Percentiles rank a stretch among this genome's conserved stretches.
phyloP scores from a whole-genome alignment of 164 flowering plant species.

The Aristolochia fimbriata region DNA sequence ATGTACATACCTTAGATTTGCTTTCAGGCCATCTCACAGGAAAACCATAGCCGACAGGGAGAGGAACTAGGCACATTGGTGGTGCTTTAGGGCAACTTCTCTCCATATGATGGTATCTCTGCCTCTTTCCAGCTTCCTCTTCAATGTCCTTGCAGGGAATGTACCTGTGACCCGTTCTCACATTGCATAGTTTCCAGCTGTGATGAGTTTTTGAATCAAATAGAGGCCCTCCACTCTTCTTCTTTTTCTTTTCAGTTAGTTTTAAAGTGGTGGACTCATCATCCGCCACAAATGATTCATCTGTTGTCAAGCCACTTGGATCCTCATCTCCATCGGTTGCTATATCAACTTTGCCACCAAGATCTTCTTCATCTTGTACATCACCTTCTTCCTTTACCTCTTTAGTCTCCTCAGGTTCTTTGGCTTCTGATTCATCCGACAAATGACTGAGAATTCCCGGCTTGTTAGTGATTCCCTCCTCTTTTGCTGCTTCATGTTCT shows the following conservation, averaged over 20 bases:
- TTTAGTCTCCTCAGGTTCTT: constrained; percentile 21
- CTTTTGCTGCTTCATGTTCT: constrained; percentile 11
- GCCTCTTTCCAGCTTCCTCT: constrained; percentile 30
- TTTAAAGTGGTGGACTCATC: constrained; percentile 21
- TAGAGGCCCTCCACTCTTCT: constrained; percentile 52
- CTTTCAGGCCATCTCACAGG: constrained; percentile 85
- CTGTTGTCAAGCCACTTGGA: constrained; percentile 3
- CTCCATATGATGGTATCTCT: constrained; percentile 67
- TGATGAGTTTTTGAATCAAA: constrained; percentile 63
- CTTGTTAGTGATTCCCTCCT: constrained; percentile 12
- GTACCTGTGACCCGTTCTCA: constrained; percentile 81
- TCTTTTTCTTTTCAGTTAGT: constrained; percentile 25
- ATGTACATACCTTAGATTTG: constrained; percentile 52
- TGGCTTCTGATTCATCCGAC: constrained; percentile 25
- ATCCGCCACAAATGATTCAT: constrained; percentile 21
- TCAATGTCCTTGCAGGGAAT: constrained; percentile 88
- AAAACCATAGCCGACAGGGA: constrained; percentile 54
- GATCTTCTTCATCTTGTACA: constrained; percentile 22
- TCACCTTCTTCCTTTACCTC: constrained; percentile 25
- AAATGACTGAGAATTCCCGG: constrained; percentile 5
- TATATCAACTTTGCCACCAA: constrained; percentile 16
- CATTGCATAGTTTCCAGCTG: constrained; percentile 68
- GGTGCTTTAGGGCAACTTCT: constrained; percentile 73
- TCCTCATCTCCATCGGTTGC: constrained; percentile 34
- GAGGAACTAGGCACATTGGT: constrained; percentile 80